Base-by-base conservation (phyloP, 2,329 filamentous ascomycete species). In the Ophiostoma quercus region DNA sequence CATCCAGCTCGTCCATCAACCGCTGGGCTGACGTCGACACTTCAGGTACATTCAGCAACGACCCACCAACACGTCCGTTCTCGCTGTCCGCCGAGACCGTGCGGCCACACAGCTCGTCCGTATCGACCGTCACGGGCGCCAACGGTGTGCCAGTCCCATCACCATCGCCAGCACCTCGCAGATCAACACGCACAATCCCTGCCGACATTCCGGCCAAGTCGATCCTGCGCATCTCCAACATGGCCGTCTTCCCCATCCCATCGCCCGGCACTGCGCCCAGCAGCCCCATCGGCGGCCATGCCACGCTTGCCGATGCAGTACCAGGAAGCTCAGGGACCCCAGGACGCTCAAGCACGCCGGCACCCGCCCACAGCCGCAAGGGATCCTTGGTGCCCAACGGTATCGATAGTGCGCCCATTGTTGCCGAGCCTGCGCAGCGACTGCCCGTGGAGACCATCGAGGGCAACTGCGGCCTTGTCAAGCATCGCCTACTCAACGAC, bases 401-500 rank as follows among this genome's bases (percentile, higher is more conserved):
- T 11, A 84, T 80, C 11, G 84, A 68, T 25, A 14, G 11, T 3
- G 4, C 29, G 79, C 84, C 7, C 75, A 81, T 80, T 19, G 75
- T 82, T 2, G 82, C 84, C 14, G 81, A 90, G 68, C 90, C 92
- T 0, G 84, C 92, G 67, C 85, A 91, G 74, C 82, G 87, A 68
- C 78, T 89, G 69, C 90, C 90, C 1, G 87, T 89, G 73, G 92
- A 94, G 77, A 92, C 91, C 0, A 95, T 99, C 66, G 93, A 97
- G 79, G 95, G 95, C 1, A 94, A 97, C 76, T 94, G 97, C 79
- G 95, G 95, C 11, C 81, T 99, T 68, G 92, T 98, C 72, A 99
- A 98, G 79, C 92, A 97, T 78, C 89, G 90, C 75, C 85, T 98
- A 74, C 83, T 99, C 72, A 98, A 96, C 78, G 94, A 99, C 77